phyloP scores from a whole-genome alignment of 345 rosid species.

The Hibiscus tridactylites region DNA sequence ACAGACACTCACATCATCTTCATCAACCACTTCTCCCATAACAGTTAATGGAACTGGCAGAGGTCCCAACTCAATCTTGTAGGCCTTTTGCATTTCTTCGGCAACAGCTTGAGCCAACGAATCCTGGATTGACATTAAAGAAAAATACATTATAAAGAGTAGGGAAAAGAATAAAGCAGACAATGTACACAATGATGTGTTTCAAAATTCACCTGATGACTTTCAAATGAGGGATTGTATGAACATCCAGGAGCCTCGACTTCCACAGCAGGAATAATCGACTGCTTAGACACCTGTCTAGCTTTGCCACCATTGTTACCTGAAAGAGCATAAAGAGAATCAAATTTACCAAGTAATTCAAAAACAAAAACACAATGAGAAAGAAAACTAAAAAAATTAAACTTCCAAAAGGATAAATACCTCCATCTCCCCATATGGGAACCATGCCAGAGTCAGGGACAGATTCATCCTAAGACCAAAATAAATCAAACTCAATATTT shows the following conservation, averaged over 20 bases:
- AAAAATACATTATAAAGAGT: not conserved
- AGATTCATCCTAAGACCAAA: slow-evolving; percentile 25
- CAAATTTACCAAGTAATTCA: not conserved
- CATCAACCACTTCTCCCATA: slow-evolving; percentile 47
- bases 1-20: slow-evolving; percentile 53
- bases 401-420: slow-evolving; percentile 22
- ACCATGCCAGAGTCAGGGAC: slow-evolving; percentile 36
- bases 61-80: slow-evolving; percentile 77
- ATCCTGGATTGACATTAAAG: slow-evolving; percentile 41
- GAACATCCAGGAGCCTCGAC: slow-evolving; percentile 93
- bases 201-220: slow-evolving; percentile 58
- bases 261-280: slow-evolving; percentile 84
- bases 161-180: not conserved
- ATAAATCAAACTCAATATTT: not conserved
- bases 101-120: slow-evolving; percentile 91
- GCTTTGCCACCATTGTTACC: slow-evolving; percentile 32
- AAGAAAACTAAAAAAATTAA: not conserved
- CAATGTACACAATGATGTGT: not conserved
- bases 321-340: slow-evolving; percentile 18
- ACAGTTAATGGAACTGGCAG: slow-evolving; percentile 79
- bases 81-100: slow-evolving; percentile 84
- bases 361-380: not conserved
- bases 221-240: slow-evolving; percentile 67
- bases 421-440: slow-evolving; percentile 65
- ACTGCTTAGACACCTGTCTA: slow-evolving; percentile 40